Evolutionary conservation across 331 rosid species (phyloP), one percentile per base, ranked within the genome.

Genomic region (Rosa hybrid): DNA sequence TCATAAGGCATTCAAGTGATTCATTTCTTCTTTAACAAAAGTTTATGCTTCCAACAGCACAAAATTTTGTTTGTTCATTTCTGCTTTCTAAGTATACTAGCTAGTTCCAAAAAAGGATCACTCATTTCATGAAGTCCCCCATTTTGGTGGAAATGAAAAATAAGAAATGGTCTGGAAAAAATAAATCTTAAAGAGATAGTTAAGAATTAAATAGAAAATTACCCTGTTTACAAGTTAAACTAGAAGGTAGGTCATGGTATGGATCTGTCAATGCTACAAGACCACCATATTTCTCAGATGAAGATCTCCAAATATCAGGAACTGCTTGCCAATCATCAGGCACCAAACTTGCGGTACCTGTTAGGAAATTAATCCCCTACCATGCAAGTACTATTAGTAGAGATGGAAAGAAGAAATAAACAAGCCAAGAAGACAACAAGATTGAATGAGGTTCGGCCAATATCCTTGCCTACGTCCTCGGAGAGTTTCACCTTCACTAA

Each of bases 221-320:
- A 30, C 92, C 98, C 97, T 92, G 87, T 78, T 90, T 90, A 84
- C 92, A 95, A 53, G 99, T 95, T 83, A 95, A 68, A 72, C 84
- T 82, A 74, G 92, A 88, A 80, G 99, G 94, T 72, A 94, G 99
- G 81, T 91, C 90, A 77, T 93, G 99, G 82, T 88, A 90, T 53
- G 94, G 94, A 85, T 95, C 98, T 44, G 86, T 82, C 79, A 95
- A 64, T 45, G 98, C 99, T 46, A 90, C 75, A 49, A 76, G 87
- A 87, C 91, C 94, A 54, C 97, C 98, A 79, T 84, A 93, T 82
- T 89, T 95, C 86, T 91, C 94, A 0, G 98, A 91, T 41, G 97
- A 87, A 83, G 88, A 82, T 87, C 90, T 88, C 99, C 99, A 95
- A 74, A 95, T 90, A 83, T 95, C 99, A 78, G 99, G 98, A 87